Conservation (phyloP, 805 yeast genomes). For the Vanderwaltozyma polyspora region DNA sequence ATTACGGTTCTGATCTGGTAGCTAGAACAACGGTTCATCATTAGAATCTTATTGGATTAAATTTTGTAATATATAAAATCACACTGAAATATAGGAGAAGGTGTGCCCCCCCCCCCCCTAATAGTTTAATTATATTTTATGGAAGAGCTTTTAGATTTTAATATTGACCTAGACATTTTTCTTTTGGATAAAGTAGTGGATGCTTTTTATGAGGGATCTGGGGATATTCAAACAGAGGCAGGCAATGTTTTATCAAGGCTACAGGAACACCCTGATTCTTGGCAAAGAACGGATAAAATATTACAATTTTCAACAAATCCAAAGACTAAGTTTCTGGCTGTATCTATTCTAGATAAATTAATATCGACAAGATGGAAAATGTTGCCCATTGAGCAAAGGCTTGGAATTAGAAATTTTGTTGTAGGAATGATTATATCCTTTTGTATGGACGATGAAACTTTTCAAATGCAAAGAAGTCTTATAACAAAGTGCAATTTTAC, state of each 20-base stretch:
- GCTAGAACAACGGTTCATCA: too few relatives aligned
- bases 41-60: too few relatives aligned
- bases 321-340: slow-evolving; percentile 83
- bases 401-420: slow-evolving; percentile 84
- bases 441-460: slow-evolving; percentile 67
- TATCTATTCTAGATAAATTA: slow-evolving; percentile 76
- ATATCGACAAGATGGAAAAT: slow-evolving; percentile 87
- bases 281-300: slow-evolving; percentile 86
- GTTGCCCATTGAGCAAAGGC: slow-evolving; percentile 72
- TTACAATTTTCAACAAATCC: slow-evolving; percentile 63
- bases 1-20: too few relatives aligned
- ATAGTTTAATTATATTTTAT: too few relatives aligned
- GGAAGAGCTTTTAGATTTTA: slow-evolving; percentile 76
- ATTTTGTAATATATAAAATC: too few relatives aligned
- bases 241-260: slow-evolving; percentile 63
- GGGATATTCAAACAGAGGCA: slow-evolving; percentile 52
- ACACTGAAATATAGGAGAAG: too few relatives aligned
- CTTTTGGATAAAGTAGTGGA: slow-evolving; percentile 74
- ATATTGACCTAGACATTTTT: slow-evolving; percentile 64
- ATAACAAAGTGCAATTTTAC: slow-evolving; percentile 89
- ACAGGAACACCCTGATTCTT: slow-evolving; percentile 84
- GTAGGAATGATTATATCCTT: slow-evolving; percentile 85
- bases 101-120: too few relatives aligned
- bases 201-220: slow-evolving; percentile 68
- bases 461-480: slow-evolving; percentile 59